Conservation (phyloP, 306 rosid genomes). For the Cucurbita maxima region DNA sequence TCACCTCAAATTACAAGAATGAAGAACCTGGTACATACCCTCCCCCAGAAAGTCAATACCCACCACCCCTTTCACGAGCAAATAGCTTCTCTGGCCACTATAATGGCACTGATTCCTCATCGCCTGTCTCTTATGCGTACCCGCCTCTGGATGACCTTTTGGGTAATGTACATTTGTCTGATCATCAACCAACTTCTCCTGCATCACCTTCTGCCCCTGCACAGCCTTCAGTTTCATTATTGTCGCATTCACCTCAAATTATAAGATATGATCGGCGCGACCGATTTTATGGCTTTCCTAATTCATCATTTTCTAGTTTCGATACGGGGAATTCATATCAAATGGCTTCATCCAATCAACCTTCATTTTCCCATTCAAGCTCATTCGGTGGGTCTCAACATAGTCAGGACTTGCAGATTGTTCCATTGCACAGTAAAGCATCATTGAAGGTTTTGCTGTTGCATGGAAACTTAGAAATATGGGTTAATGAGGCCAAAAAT, state of each 20-base stretch:
- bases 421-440: conserved; percentile 41
- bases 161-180: conserved; percentile 36
- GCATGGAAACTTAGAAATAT: conserved; percentile 85
- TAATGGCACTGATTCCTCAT: conserved; percentile 12
- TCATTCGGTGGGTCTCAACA: conserved; percentile 42
- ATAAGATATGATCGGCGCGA: conserved; percentile 22
- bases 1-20: background rate
- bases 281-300: conserved; percentile 30
- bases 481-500: conserved; percentile 48
- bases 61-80: conserved; percentile 6
- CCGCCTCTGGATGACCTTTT: conserved; percentile 51
- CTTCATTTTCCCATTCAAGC: conserved; percentile 23
- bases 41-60: conserved; percentile 13
- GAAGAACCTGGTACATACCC: conserved; percentile 25
- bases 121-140: conserved; percentile 29
- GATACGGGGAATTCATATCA: conserved; percentile 17
- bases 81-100: conserved; percentile 42
- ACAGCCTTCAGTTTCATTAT: conserved; percentile 16
- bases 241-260: conserved; percentile 23
- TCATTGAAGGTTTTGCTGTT: conserved; percentile 64
- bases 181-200: conserved; percentile 28
- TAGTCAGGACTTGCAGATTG: conserved; percentile 45
- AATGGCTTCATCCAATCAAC: conserved; percentile 10
- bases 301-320: conserved; percentile 29
- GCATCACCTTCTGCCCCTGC: background rate